phyloP scores from a whole-genome alignment of 192 early-diverging fungal genomes.

The Podila epicladia region DNA sequence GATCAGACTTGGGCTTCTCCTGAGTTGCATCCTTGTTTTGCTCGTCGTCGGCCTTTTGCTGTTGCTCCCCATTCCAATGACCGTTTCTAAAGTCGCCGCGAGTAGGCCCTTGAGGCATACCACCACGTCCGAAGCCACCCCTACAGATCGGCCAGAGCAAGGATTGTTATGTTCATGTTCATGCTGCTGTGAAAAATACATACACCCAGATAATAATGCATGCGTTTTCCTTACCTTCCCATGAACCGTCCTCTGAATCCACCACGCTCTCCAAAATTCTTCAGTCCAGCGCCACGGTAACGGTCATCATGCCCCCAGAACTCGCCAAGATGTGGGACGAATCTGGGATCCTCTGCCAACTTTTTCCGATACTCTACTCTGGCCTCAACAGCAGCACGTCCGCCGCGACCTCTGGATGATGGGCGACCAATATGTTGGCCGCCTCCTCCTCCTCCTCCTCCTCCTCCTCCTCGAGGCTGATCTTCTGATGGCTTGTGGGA shows the following conservation, averaged over 20 bases:
- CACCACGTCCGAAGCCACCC: conserved; percentile 33
- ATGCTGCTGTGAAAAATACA: neutral
- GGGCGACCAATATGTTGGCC: conserved; percentile 20
- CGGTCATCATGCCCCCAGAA: conserved; percentile 71
- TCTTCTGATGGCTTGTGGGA: conserved; percentile 10
- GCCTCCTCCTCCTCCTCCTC: too few species aligned
- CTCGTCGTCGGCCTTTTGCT: conserved; percentile 10
- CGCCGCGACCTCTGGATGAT: conserved; percentile 29
- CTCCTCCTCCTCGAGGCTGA: neutral
- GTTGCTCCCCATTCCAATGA: neutral
- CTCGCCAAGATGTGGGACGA: conserved; percentile 64
- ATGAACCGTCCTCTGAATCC: conserved; percentile 44
- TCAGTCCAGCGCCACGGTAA: conserved; percentile 59
- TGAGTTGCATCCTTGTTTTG: conserved; percentile 2
- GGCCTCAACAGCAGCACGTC: conserved; percentile 44
- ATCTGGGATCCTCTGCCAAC: conserved; percentile 63
- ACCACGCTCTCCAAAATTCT: conserved; percentile 50
- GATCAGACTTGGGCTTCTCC: conserved; percentile 28
- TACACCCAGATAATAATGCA: neutral
- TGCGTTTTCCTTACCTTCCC: conserved; percentile 31
- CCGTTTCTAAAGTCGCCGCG: conserved; percentile 30
- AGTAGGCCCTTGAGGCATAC: conserved; percentile 21
- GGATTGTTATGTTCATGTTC: neutral
- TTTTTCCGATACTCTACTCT: conserved; percentile 64
- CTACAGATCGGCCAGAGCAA: neutral